A percentile compares a stretch with the other conserved stretches of the same genome.
Conservation (phyloP, 805 yeast genomes). For the Grigorovia yakushimaensis region DNA sequence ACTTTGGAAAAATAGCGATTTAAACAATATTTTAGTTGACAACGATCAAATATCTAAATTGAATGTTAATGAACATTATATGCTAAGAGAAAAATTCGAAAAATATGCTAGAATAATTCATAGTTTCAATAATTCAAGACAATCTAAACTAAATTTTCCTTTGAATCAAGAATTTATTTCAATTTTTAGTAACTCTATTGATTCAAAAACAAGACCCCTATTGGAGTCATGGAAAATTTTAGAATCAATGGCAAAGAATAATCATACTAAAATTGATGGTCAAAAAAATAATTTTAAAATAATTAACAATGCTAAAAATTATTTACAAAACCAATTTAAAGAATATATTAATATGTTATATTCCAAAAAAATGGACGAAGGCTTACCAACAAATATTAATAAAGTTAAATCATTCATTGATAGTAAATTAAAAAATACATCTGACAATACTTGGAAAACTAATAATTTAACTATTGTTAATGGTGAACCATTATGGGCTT, state of each 20-base stretch:
- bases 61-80: constrained; percentile 35
- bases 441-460: constrained; percentile 39
- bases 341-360: constrained; percentile 61
- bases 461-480: constrained; percentile 58
- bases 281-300: constrained; percentile 29
- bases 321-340: constrained; percentile 69
- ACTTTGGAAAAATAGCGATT: constrained; percentile 1
- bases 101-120: constrained; percentile 63
- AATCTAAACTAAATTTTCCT: constrained; percentile 40
- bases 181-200: constrained; percentile 43
- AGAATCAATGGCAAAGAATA: constrained; percentile 26
- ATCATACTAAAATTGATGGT: background rate
- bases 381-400: constrained; percentile 60
- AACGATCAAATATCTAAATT: constrained; percentile 27
- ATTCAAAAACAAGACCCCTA: constrained; percentile 58
- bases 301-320: constrained; percentile 44
- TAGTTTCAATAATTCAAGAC: constrained; percentile 60
- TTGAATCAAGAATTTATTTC: constrained; percentile 52
- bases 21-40: constrained; percentile 14
- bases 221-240: constrained; percentile 68
- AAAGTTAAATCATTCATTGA: constrained; percentile 59
- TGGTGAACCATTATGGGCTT: constrained; percentile 90
- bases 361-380: constrained; percentile 45
- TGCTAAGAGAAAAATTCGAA: constrained; percentile 50
- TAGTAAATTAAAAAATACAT: constrained; percentile 33